Conservation (phyloP, 2,329 filamentous ascomycete genomes). For the Chaetothyriales sp. region DNA sequence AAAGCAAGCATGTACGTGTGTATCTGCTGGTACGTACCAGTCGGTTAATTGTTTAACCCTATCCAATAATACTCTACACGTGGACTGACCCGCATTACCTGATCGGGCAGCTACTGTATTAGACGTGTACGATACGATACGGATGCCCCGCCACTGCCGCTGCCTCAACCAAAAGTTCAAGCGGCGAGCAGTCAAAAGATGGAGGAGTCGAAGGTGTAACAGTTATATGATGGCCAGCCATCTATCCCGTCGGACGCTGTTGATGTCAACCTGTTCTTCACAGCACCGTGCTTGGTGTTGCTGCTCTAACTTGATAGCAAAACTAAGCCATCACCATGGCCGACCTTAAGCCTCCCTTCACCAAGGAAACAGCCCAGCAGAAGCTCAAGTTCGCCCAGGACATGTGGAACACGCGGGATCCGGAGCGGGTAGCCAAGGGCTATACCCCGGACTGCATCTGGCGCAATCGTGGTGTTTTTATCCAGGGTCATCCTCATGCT, state of each 20-base stretch:
- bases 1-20: too few relatives aligned
- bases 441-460: slow-evolving; percentile 67
- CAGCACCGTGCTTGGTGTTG: too few relatives aligned
- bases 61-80: too few relatives aligned
- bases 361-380: slow-evolving; percentile 49
- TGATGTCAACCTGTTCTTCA: background rate
- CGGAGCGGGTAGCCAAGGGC: slow-evolving; percentile 48
- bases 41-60: too few relatives aligned
- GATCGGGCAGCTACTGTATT: too few relatives aligned
- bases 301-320: too few relatives aligned
- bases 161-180: background rate
- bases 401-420: slow-evolving; percentile 63
- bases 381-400: slow-evolving; percentile 79
- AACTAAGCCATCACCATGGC: slow-evolving; percentile 23
- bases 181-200: background rate
- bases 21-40: too few relatives aligned
- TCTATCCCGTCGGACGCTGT: background rate
- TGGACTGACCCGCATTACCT: too few relatives aligned
- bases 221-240: background rate
- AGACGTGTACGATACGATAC: too few relatives aligned
- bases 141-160: too few relatives aligned
- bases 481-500: slow-evolving; percentile 46
- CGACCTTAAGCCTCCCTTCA: slow-evolving; percentile 52
- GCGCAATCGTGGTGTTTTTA: slow-evolving; percentile 60
- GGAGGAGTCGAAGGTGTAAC: background rate